Evolutionary conservation across 768 basidiomycete species (phyloP), one percentile per base, ranked within the genome.

Genomic region (Tricholoma matsutake): DNA sequence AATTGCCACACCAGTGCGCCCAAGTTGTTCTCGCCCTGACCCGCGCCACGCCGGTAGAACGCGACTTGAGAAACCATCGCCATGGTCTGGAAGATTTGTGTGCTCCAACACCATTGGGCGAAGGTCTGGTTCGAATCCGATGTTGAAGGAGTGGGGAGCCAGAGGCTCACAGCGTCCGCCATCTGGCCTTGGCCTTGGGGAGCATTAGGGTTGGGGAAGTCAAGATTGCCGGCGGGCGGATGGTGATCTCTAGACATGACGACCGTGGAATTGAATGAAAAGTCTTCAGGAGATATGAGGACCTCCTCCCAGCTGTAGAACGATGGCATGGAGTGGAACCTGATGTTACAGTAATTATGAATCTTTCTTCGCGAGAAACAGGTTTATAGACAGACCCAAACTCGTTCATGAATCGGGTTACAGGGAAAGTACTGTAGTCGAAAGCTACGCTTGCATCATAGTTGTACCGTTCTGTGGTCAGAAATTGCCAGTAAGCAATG

Each of bases 311-410:
- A 86, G 57, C 75, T 80, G 62, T 83, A 86, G 69, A 86, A 82
- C 1, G 84, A 85, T 2, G 84, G 85, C 80, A 84, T 83, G 0
- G 84, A 86, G 68, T 85, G 85, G 71, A 84, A 85, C 8, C 83
- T 83, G 41, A 35, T 18, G 10, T 16, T 56, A 6, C 55, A 29
- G 22, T 55, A 37, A 37, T n/a, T 53, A 29, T 31, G 5, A n/a
- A 14, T 16, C 6, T 7, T 52, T 8, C n/a, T 52, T 16, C 2
- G 18, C 6, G 16, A n/a, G 20, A 53, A 32, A 14, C 22, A 2
- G 13, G 3, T 22, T 16, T 37, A 11, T 25, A 25, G 13, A 62
- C 76, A 56, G 59, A 83, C 80, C 84, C 83, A 57, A 86, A 86
- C 63, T 86, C 84, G 61, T 85, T 85, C 54, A 84, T 76, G 57